Conservation (phyloP, 805 yeast species). For the Candida ponderosae region DNA sequence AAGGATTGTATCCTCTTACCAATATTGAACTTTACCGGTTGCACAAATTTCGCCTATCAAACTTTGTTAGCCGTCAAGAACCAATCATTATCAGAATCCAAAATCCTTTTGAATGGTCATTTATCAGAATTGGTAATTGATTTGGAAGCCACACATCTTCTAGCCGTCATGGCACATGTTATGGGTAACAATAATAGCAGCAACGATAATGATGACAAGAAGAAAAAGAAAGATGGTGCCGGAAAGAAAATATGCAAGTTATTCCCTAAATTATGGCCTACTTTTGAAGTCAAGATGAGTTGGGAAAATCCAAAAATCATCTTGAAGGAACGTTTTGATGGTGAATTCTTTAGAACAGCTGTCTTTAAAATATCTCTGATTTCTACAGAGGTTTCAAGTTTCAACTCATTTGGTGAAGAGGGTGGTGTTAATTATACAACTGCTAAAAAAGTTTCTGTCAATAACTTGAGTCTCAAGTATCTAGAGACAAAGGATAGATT, state of each 20-base stretch:
- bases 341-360: conserved; percentile 22
- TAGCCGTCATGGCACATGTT: neutral
- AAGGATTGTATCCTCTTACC: conserved; percentile 15
- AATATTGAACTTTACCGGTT: conserved; percentile 25
- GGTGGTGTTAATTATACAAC: conserved; percentile 13
- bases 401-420: conserved; percentile 15
- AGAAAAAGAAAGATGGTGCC: neutral
- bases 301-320: conserved; percentile 31
- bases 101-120: conserved; percentile 28
- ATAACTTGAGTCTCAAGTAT: conserved; percentile 9
- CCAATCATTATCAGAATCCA: conserved; percentile 20
- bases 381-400: conserved; percentile 7
- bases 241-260: conserved; percentile 2
- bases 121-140: conserved; percentile 38
- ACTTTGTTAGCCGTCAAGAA: conserved; percentile 18
- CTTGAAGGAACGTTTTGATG: conserved; percentile 22
- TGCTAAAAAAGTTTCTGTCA: conserved; percentile 8
- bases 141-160: conserved; percentile 27
- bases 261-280: conserved; percentile 22
- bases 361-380: conserved; percentile 16
- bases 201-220: neutral
- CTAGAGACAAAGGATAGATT: conserved; percentile 8
- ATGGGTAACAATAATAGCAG: too few relatives aligned
- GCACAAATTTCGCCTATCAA: conserved; percentile 31
- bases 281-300: conserved; percentile 25